Base-by-base conservation (phyloP, 345 rosid species). In the Sisymbrium altissimum region DNA sequence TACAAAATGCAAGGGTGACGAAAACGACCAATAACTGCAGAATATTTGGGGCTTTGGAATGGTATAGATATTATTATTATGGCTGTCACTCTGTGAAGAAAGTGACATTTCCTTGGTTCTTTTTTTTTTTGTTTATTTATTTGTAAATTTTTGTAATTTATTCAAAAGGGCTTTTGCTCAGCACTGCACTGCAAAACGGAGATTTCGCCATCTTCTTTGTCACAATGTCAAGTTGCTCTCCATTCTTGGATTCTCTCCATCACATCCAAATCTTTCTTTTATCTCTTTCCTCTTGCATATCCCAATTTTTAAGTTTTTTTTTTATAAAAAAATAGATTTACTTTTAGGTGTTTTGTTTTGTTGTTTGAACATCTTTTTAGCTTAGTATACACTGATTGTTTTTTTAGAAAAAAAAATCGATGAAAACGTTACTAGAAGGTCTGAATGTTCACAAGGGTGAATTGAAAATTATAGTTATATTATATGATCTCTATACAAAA, bases 121-220 rank as follows among this genome's bases (percentile, higher is more conserved):
- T 45, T 45, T 56, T 36, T 33, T 3, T 12, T 44, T 14, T 15
- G 0, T 45, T 25, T 12, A 13, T 0, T 9, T 19, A n/a, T 50
- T 5, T 52, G 25, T 23, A 32, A 50, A 1, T 9, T 30, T 68
- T 32, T 61, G 39, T 52, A 63, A 64, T 50, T 64, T 44, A 54
- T 62, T 21, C 4, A 68, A 49, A 74, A 18, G 18, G 49, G 35
- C 48, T 17, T 69, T 58, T 38, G 36, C 18, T 40, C 44, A 40
- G 60, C 3, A 44, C 19, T 41, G 68, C 29, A 68, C 64, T 76
- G 79, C 79, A 76, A 71, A 76, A 63, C 50, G 76, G 27, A 71
- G 77, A 77, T 64, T 77, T 74, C 55, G 78, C 41, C 79, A 64
- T 81, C 81, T 68, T 69, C 56, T 68, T 73, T 73, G 73, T 69